Percentiles rank a stretch among this genome's conserved stretches.
phyloP scores from a whole-genome alignment of 2,329 filamentous ascomycete genomes.

The Pseudogymnoascus pannorum region DNA sequence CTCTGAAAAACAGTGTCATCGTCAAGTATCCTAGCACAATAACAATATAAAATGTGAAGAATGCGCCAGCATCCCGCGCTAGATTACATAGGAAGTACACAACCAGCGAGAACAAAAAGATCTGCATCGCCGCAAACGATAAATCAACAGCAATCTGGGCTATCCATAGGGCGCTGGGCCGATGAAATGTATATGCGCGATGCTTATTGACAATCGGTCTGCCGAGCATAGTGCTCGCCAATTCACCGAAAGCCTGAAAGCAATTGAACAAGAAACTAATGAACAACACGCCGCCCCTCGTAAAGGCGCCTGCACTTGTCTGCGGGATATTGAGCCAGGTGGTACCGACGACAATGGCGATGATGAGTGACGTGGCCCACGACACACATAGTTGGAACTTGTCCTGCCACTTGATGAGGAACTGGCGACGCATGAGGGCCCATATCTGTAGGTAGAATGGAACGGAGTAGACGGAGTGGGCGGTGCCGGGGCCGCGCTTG shows the following conservation, averaged over 20 bases:
- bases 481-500: neutral
- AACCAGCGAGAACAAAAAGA: conserved; percentile 49
- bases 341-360: conserved; percentile 57
- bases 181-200: conserved; percentile 48
- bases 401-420: conserved; percentile 59
- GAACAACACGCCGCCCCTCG: conserved; percentile 58
- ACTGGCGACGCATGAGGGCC: conserved; percentile 51
- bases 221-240: conserved; percentile 54
- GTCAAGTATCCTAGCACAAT: conserved; percentile 45
- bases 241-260: conserved; percentile 58
- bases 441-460: conserved; percentile 49
- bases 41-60: conserved; percentile 56
- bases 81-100: conserved; percentile 59
- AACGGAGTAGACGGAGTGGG: conserved; percentile 27
- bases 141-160: conserved; percentile 49
- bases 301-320: conserved; percentile 53
- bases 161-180: conserved; percentile 52
- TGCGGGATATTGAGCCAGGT: conserved; percentile 58
- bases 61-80: conserved; percentile 41
- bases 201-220: conserved; percentile 54
- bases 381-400: conserved; percentile 57
- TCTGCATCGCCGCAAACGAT: conserved; percentile 50
- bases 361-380: conserved; percentile 47
- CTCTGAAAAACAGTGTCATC: conserved; percentile 52
- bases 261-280: conserved; percentile 56